Base-by-base conservation (phyloP, 2,329 filamentous ascomycete species). In the Xylaria arbuscula region DNA sequence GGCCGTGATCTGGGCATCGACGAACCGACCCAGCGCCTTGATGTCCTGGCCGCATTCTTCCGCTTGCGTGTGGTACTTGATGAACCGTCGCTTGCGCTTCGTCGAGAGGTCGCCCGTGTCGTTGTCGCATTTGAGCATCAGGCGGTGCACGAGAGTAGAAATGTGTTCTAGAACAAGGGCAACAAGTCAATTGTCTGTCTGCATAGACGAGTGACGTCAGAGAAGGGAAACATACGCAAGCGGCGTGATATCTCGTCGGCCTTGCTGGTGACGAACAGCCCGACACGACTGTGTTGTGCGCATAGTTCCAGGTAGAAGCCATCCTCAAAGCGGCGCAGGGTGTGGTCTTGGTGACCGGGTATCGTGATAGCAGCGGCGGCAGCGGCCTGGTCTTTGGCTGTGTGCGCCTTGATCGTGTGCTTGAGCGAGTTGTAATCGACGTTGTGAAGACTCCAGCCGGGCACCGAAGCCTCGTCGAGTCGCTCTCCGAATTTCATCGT, bases 381-480 rank as follows among this genome's bases (percentile, higher is more conserved):
- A 34, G 84, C 84, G 57, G 89, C 90, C 74, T 92, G 88, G 79
- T 90, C 88, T 53, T 86, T 87, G 13, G 90, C 91, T 1, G 93
- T 97, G 77, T 93, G 88, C 68, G 87, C 87, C 79, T 95, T 96
- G 83, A 97, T 95, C 76, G 93, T 86, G 78, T 92, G 87, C 81
- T 97, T 97, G 71, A 97, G 87, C 57, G 92, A 92, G 79, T 95
- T 93, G 84, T 97, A 97, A 80, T 96, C 93, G 80, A 97, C 89
- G 80, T 97, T 96, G 79, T 94, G 91, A 72, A 93, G 86, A 76
- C 88, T 92, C 92, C 92, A 96, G 87, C 92, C 89, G 71, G 92
- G 92, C 76, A 94, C 92, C 55, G 92, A 94, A 79, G 92, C 87
- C 80, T 88, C 86, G 78, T 90, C 88, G 70, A 96, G 86, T 69